A percentile compares a stretch with the other conserved stretches of the same genome.
These are phyloP conservation scores for Thelonectria rubi DNA, from an alignment of 2,329 filamentous ascomycete species.

Conservation along the genomic window DNA sequence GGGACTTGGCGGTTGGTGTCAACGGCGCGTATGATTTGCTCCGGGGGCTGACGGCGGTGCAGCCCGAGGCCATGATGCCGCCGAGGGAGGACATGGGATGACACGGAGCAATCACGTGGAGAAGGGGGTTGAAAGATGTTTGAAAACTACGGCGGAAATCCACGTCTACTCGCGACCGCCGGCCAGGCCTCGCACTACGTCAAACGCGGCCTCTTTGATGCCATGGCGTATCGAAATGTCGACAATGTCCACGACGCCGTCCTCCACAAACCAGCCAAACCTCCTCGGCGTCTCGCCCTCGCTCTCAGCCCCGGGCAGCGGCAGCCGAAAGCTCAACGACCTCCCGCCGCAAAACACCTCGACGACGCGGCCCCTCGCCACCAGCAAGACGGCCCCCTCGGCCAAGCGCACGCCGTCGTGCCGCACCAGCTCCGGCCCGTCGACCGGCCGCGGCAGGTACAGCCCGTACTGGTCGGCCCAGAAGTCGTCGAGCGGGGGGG, in stretches of 20 bases:
- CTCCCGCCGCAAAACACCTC: slow-evolving; percentile 45
- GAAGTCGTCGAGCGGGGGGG: slow-evolving; percentile 49
- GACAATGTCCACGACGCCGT: slow-evolving; percentile 42
- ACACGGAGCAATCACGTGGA: background rate
- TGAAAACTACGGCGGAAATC: slow-evolving; percentile 4
- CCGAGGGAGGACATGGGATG: slow-evolving; percentile 36
- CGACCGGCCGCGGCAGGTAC: slow-evolving; percentile 44
- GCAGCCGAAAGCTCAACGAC: slow-evolving; percentile 43
- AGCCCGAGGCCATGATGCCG: slow-evolving; percentile 37
- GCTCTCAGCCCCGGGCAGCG: too few relatives aligned
- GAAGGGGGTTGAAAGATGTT: background rate
- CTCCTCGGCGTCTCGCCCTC: slow-evolving; percentile 33
- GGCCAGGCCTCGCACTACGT: slow-evolving; percentile 29
- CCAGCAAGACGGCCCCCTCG: slow-evolving; percentile 38
- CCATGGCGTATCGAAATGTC: slow-evolving; percentile 38
- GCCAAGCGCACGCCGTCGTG: slow-evolving; percentile 43
- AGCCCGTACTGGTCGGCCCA: slow-evolving; percentile 50
- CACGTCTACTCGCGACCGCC: slow-evolving; percentile 29
- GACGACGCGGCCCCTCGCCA: slow-evolving; percentile 40
- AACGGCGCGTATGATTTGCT: slow-evolving; percentile 46
- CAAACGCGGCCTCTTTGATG: slow-evolving; percentile 28
- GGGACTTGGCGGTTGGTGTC: slow-evolving; percentile 43
- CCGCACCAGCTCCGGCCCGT: slow-evolving; percentile 48
- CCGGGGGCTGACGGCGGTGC: slow-evolving; percentile 36
- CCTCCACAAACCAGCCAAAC: slow-evolving; percentile 45